Percentiles rank a stretch among this genome's conserved stretches.
Conservation (phyloP, 2,329 filamentous ascomycete species). For the Fusarium lyarnte region DNA sequence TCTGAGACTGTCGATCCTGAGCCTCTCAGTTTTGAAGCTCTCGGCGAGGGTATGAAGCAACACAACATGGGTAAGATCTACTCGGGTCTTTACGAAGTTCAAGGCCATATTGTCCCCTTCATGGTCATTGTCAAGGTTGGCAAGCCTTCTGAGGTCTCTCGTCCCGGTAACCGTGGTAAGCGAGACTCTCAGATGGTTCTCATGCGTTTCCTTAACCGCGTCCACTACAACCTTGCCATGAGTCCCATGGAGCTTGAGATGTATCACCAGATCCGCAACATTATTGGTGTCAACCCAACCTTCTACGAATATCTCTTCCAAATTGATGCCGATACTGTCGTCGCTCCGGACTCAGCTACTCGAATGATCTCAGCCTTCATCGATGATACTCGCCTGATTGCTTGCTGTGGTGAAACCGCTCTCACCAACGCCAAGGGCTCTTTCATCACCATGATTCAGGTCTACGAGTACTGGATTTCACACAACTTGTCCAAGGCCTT, state of each 20-base stretch:
- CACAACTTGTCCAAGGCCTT: constrained; percentile 98
- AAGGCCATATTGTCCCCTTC: constrained; percentile 98
- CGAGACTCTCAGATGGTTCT: constrained; percentile 98
- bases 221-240: constrained; percentile 98
- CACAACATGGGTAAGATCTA: constrained; percentile 99
- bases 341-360: constrained; percentile 87
- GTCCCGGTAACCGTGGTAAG: constrained; percentile 96
- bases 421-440: constrained; percentile 93
- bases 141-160: constrained; percentile 95
- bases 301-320: constrained; percentile 98
- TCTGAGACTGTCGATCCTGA: constrained; percentile 94
- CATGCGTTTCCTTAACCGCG: constrained; percentile 99
- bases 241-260: constrained; percentile 96
- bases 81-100: constrained; percentile 95
- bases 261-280: constrained; percentile 98
- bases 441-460: constrained; percentile 98
- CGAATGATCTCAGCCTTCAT: constrained; percentile 93
- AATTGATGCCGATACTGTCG: constrained; percentile 97
- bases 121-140: constrained; percentile 96
- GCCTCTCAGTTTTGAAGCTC: constrained; percentile 93
- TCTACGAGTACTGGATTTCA: constrained; percentile 99
- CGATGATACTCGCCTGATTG: constrained; percentile 92
- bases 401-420: constrained; percentile 92
- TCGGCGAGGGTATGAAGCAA: constrained; percentile 95
- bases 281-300: constrained; percentile 97